Percentiles rank a stretch among this genome's conserved stretches.
Conservation (phyloP, 352 stramenopile genomes). For the Phytopythium ostracodes region DNA sequence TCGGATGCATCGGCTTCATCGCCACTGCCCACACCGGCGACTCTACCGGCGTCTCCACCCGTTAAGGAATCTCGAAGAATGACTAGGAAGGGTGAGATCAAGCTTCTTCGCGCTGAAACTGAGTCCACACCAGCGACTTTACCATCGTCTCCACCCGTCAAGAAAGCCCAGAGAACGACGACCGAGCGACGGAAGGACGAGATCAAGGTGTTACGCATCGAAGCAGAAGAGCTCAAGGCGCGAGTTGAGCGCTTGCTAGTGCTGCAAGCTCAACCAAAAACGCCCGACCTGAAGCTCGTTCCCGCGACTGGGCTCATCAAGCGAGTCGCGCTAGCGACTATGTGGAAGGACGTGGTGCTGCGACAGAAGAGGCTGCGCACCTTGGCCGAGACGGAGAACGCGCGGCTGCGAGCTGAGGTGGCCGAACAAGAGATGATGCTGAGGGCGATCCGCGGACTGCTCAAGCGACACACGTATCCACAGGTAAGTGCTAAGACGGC, state of each 20-base stretch:
- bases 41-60: neutral
- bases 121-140: neutral
- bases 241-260: neutral
- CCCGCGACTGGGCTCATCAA: neutral
- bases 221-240: constrained; percentile 4
- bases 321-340: constrained; percentile 8
- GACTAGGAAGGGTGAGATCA: too few relatives aligned
- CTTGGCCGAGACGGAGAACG: neutral
- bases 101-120: too few relatives aligned
- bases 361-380: constrained; percentile 6
- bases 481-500: neutral
- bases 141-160: neutral
- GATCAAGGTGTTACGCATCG: neutral
- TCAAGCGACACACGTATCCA: neutral
- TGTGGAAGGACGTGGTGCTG: constrained; percentile 16
- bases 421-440: neutral
- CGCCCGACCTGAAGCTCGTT: neutral
- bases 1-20: neutral
- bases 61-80: too few relatives aligned
- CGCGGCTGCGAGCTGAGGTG: neutral
- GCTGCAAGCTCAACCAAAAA: neutral
- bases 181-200: constrained; percentile 6
- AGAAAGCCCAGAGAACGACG: too few relatives aligned
- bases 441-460: neutral
- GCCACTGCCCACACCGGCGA: neutral